These are phyloP conservation scores for Cyberlindnera americana DNA, from an alignment of 805 yeast genomes.

Conservation along the genomic window DNA sequence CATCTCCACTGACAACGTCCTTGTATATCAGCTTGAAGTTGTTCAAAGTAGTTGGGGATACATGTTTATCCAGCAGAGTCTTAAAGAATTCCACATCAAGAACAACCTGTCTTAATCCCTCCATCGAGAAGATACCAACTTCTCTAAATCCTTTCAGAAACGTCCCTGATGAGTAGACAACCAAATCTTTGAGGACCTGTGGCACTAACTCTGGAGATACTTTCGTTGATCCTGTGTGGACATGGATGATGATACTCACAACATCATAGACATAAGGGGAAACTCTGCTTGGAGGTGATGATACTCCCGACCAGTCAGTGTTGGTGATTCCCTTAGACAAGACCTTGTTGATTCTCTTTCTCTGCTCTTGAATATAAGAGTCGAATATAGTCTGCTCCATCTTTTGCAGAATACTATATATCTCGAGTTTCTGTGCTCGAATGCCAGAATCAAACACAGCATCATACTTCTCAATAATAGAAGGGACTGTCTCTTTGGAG, in stretches of 20 bases:
- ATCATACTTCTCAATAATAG: conserved; percentile 47
- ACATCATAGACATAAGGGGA: conserved; percentile 47
- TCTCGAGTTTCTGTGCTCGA: conserved; percentile 39
- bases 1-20: conserved; percentile 13
- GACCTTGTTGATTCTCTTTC: conserved; percentile 38
- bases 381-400: conserved; percentile 53
- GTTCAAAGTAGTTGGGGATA: conserved; percentile 11
- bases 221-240: conserved; percentile 48
- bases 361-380: conserved; percentile 46
- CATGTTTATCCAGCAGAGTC: conserved; percentile 24
- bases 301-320: conserved; percentile 40
- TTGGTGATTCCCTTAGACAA: conserved; percentile 38
- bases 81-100: conserved; percentile 54
- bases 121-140: conserved; percentile 41
- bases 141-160: conserved; percentile 39
- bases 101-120: conserved; percentile 47
- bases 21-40: conserved; percentile 25
- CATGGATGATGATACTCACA: conserved; percentile 44
- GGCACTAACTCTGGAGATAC: conserved; percentile 45
- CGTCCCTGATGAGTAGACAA: conserved; percentile 35
- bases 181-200: conserved; percentile 43
- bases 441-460: conserved; percentile 44
- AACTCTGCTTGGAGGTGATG: conserved; percentile 35
- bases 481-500: conserved; percentile 43
- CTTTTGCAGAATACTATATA: conserved; percentile 42